A percentile compares a stretch with the other conserved stretches of the same genome.
Conservation (phyloP, 2,329 filamentous ascomycete species). For the Alternaria arbusti region DNA sequence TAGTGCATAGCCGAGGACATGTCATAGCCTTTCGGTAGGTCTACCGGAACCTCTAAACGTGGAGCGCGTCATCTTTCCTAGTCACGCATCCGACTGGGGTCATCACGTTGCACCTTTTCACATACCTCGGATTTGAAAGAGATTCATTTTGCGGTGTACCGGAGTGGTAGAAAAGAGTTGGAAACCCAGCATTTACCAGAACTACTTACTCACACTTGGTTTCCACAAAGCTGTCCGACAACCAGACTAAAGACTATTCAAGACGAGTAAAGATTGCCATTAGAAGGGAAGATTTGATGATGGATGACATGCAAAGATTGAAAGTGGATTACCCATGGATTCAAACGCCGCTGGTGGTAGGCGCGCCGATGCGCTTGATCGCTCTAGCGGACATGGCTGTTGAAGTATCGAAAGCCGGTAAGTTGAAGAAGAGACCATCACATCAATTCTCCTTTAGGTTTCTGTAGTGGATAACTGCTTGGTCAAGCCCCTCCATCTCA, state of each 20-base stretch:
- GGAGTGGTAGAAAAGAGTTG: background rate
- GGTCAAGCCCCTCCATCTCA: background rate
- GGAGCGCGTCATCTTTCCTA: background rate
- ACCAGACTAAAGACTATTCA: background rate
- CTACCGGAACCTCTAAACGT: background rate
- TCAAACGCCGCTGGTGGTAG: slow-evolving; percentile 62
- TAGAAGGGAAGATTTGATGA: background rate
- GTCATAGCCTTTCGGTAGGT: background rate
- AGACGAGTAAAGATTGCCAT: background rate
- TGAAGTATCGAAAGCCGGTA: slow-evolving; percentile 63
- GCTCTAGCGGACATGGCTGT: slow-evolving; percentile 63
- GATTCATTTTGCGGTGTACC: accelerated
- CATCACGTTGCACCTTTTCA: accelerated
- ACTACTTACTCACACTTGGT: background rate
- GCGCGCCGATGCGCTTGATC: slow-evolving; percentile 74
- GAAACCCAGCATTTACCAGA: background rate
- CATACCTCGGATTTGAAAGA: background rate
- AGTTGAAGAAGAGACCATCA: background rate
- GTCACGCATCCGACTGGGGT: background rate
- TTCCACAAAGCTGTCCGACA: too few relatives aligned
- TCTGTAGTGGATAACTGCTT: background rate
- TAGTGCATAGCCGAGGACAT: slow-evolving; percentile 1
- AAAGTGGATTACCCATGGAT: slow-evolving; percentile 64
- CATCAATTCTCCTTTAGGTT: background rate
- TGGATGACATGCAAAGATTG: slow-evolving; percentile 23